Percentiles rank a stretch among this genome's conserved stretches.
phyloP scores from a whole-genome alignment of 2,329 filamentous ascomycete species.

The Fusarium sulawesiense region DNA sequence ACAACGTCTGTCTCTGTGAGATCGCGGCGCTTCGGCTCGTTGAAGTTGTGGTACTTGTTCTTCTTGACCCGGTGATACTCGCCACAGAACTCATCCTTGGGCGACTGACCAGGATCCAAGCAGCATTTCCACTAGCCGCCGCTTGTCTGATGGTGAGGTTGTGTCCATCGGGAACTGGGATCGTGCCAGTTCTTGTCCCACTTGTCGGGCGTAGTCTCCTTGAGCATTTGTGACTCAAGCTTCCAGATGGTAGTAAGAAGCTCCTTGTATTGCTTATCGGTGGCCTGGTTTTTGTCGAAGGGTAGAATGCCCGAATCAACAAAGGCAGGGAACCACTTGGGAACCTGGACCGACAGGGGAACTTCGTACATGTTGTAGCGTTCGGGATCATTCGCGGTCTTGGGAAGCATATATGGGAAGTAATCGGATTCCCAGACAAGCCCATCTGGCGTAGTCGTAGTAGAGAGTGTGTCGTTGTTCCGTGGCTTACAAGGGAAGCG shows the following conservation, averaged over 20 bases:
- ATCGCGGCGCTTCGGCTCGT: not conserved
- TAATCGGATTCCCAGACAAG: not conserved
- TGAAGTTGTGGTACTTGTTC: not conserved
- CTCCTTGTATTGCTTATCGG: conserved; percentile 30
- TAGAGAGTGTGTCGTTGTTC: not conserved
- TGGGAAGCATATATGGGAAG: conserved; percentile 11
- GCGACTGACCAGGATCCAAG: conserved; percentile 30
- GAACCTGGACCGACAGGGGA: conserved; percentile 5
- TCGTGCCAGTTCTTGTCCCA: conserved; percentile 43
- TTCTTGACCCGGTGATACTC: conserved; percentile 17
- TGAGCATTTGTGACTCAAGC: conserved; percentile 27
- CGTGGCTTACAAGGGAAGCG: conserved; percentile 7
- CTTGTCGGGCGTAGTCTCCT: not conserved
- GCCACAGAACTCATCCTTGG: conserved; percentile 31
- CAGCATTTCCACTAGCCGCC: conserved; percentile 48
- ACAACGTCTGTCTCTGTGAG: conserved; percentile 12
- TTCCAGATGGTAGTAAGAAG: conserved; percentile 31
- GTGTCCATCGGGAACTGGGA: conserved; percentile 26
- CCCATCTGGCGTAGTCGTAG: not conserved
- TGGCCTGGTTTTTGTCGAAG: conserved; percentile 6
- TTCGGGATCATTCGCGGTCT: not conserved
- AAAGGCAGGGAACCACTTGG: conserved; percentile 39
- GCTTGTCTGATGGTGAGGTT: conserved; percentile 32
- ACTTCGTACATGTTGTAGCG: conserved; percentile 14
- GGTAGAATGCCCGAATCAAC: conserved; percentile 20